Percentiles rank a stretch among this genome's conserved stretches.
Evolutionary conservation across 306 rosid species (phyloP).

Genomic region (barrel medic (Medicago truncatula)): MtrunA17r5.0-ANR NC_053045.1:54969001-54969500

Average conservation of each 20-base stretch:
- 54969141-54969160: constrained; percentile 96
- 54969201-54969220: constrained; percentile 4
- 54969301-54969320: constrained; percentile 14
- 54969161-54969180: constrained; percentile 45
- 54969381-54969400: constrained; percentile 40
- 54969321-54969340: constrained; percentile 20
- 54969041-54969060: constrained; percentile 65
- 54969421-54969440: constrained; percentile 14
- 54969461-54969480: constrained; percentile 1
- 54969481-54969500: neutral
- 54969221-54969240: constrained; percentile 9
- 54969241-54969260: neutral
- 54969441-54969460: constrained; percentile 17
- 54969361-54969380: constrained; percentile 14
- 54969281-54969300: constrained; percentile 23
- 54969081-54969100: constrained; percentile 52
- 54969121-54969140: constrained; percentile 97
- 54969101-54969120: constrained; percentile 62
- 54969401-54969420: constrained; percentile 32
- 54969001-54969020: constrained; percentile 93
- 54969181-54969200: constrained; percentile 9
- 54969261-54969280: constrained; percentile 6
- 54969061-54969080: constrained; percentile 51
- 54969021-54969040: constrained; percentile 78
- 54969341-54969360: constrained; percentile 24